Evolutionary conservation across 441 rosid genomes (phyloP), one percentile per base, ranked within the genome.

Genomic region (Populus hybrid): DNA sequence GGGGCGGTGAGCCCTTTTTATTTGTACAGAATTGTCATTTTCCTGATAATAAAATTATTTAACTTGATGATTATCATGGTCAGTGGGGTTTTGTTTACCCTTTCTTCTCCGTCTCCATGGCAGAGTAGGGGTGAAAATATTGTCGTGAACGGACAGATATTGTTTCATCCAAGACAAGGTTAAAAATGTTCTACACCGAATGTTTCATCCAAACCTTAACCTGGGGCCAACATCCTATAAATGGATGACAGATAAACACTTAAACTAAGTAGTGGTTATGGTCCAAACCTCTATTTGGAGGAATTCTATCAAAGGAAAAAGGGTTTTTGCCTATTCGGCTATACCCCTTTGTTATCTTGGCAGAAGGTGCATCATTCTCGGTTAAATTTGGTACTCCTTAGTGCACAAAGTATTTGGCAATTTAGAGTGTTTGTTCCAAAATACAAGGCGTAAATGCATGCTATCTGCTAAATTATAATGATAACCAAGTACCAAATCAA

Each of bases 21-120:
- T 72, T 42, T 79, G 83, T 78, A 76, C 81, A 77, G 73, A 80
- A 32, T 73, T 73, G 24, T 40, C 26, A 50, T 50, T 50, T 50
- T 50, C 57, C 57, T 50, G 20, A 14, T 50, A 50, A 50, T 50
- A 50, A 50, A 3, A 50, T 50, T 16, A 0, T 14, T 16, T 50
- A 50, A 50, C 57, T 50, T 50, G 7, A 14, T 50, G 57, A 5
- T 50, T 50, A 50, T 50, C 57, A 50, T 50, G 57, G 18, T 50
- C 57, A 50, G n/a, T 14, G 5, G 57, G 20, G 18, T 50, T 14
- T 50, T 50, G 57, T 50, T 50, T 50, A 5, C 57, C 57, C 57
- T 5, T 3, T 50, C n/a, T 50, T 50, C 57, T 50, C 8, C 57
- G 1, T 50, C 57, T 50, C 57, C 57, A 50, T 6, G 18, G 57